phyloP scores from a whole-genome alignment of 1,284 basidiomycete species.

The Volvariella volvacea region DNA sequence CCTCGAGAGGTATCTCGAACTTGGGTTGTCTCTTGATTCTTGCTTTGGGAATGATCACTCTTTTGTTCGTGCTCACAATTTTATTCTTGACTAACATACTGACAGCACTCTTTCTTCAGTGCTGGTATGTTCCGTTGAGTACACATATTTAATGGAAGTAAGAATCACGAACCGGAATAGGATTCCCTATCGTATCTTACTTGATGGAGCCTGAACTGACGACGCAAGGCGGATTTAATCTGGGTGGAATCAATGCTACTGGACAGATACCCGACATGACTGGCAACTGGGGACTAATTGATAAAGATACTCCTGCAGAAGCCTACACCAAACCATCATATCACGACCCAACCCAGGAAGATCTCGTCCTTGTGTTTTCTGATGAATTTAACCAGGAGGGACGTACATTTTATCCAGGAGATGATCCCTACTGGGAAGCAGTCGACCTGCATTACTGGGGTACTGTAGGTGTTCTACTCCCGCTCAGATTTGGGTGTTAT shows the following conservation, averaged over 20 bases:
- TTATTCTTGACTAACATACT: slow-evolving; percentile 1
- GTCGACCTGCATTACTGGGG: slow-evolving; percentile 39
- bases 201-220: slow-evolving; percentile 21
- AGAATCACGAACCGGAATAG: slow-evolving; percentile 11
- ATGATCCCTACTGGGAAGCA: slow-evolving; percentile 57
- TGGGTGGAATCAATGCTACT: slow-evolving; percentile 71
- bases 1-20: background rate
- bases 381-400: slow-evolving; percentile 75
- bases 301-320: slow-evolving; percentile 52
- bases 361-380: slow-evolving; percentile 54
- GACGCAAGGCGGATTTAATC: slow-evolving; percentile 52
- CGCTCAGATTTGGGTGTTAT: background rate
- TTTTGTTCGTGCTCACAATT: background rate
- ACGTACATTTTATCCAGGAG: slow-evolving; percentile 60
- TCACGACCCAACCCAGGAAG: slow-evolving; percentile 31
- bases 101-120: slow-evolving; percentile 22
- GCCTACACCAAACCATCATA: slow-evolving; percentile 42
- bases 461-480: slow-evolving; percentile 24
- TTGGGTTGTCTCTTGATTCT: background rate
- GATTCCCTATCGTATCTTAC: slow-evolving; percentile 27
- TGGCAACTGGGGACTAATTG: slow-evolving; percentile 54
- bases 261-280: slow-evolving; percentile 54
- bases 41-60: background rate
- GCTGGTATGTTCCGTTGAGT: slow-evolving; percentile 24
- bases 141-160: background rate